These are phyloP conservation scores for Mortierella claussenii DNA, from an alignment of 192 early-diverging fungal genomes.

Conservation along the genomic window DNA sequence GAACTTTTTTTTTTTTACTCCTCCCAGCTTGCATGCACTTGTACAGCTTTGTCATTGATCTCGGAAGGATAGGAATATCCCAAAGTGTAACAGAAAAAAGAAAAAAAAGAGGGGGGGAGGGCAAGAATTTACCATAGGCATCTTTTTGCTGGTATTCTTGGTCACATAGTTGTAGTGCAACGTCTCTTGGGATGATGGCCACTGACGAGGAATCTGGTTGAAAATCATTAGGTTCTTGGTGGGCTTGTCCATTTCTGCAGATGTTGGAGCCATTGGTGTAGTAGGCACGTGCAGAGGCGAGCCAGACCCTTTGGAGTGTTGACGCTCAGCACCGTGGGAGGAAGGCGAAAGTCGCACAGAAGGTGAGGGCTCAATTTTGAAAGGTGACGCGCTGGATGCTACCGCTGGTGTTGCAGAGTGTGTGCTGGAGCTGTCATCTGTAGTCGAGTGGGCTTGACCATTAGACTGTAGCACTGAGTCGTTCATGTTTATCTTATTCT, in stretches of 20 bases:
- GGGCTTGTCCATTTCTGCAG: slow-evolving; percentile 42
- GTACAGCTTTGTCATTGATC: too few relatives aligned
- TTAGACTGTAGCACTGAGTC: too few relatives aligned
- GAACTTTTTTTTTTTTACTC: too few relatives aligned
- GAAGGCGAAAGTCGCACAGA: slow-evolving; percentile 15
- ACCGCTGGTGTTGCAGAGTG: too few relatives aligned
- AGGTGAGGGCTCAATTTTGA: slow-evolving; percentile 39
- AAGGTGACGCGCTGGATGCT: too few relatives aligned
- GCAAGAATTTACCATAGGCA: slow-evolving; percentile 11
- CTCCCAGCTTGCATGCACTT: too few relatives aligned
- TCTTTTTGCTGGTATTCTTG: slow-evolving; percentile 26
- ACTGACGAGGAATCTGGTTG: slow-evolving; percentile 48
- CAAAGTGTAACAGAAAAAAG: too few relatives aligned
- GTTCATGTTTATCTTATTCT: too few relatives aligned
- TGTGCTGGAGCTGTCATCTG: slow-evolving; percentile 7
- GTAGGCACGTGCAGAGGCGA: slow-evolving; percentile 15
- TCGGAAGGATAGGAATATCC: background rate
- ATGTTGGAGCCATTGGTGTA: slow-evolving; percentile 24
- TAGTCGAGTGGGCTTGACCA: slow-evolving; percentile 6
- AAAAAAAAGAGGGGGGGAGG: background rate
- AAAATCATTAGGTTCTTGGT: slow-evolving; percentile 51
- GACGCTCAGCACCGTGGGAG: background rate
- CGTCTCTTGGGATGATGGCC: slow-evolving; percentile 50
- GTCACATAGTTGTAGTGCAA: slow-evolving; percentile 33
- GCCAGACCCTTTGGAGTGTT: slow-evolving; percentile 11